Base-by-base conservation (phyloP, 495 filamentous ascomycete species). In the Aspergillus incahuasiensis region DNA sequence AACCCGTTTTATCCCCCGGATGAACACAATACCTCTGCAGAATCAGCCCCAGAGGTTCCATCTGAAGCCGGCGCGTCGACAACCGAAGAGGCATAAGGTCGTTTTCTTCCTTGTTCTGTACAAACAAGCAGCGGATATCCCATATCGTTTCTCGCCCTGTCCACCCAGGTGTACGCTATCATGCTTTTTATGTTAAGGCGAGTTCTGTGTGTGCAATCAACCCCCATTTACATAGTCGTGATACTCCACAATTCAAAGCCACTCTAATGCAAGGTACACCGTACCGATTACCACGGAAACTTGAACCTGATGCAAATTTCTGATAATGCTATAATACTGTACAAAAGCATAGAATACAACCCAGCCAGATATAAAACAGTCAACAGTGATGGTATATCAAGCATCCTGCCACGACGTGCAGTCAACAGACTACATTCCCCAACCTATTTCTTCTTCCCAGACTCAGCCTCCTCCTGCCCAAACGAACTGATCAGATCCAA, bases 401-500 rank as follows among this genome's bases (percentile, higher is more conserved):
- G n/a, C n/a, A 20, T 22, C 25, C n/a, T 32, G 13, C 8, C 41
- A 32, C 16, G n/a, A n/a, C n/a, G n/a, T n/a, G 6, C 42, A 1
- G 22, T 22, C 28, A 11, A 38, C 5, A 2, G 19, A 48, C 45
- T 19, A 32, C 20, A 52, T 13, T 38, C 25, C 1, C 12, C 8
- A 41, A 6, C 49, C 38, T 19, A 55, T 47, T 63, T 57, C 57
- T 66, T 63, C 67, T 71, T 71, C 66, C 71, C 72, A 42, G 44
- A 52, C 34, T 62, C 54, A 35, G 60, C 55, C 48, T 71, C 64
- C 41, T 73, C 68, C 57, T 74, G 68, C 8, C 79, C 78, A 67
- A 82, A 90, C 19, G 77, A 77, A 63, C 82, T 82, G 60, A 92
- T 87, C 72, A 92, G 69, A 75, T 90, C 87, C 66, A 83, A 71